A percentile compares a stretch with the other conserved stretches of the same genome.
These are phyloP conservation scores for Dothidotthia symphoricarpi DNA, from an alignment of 2,329 filamentous ascomycete genomes.

Conservation along the genomic window DNA sequence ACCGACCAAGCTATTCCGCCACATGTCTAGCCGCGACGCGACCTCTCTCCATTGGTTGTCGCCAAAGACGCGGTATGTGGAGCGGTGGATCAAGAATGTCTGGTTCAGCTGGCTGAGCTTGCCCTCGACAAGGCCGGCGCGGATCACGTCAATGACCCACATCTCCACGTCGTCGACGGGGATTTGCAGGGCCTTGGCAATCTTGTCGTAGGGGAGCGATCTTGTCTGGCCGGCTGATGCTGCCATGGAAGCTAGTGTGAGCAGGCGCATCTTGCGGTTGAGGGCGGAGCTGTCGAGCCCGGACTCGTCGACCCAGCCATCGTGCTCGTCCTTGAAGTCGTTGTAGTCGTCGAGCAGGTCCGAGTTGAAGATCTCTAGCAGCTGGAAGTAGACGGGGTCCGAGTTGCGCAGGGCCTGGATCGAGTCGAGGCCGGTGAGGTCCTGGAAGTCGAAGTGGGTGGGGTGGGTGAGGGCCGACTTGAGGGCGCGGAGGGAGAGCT, in stretches of 20 bases:
- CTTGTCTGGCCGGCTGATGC: constrained; percentile 73
- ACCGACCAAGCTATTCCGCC: constrained; percentile 76
- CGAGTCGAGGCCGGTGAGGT: constrained; percentile 67
- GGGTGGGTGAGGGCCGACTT: constrained; percentile 66
- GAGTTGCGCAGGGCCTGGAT: constrained; percentile 85
- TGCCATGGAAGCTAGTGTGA: constrained; percentile 87
- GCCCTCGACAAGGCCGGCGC: constrained; percentile 91
- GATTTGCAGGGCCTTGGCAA: constrained; percentile 81
- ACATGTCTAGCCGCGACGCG: constrained; percentile 83
- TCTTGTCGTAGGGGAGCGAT: constrained; percentile 83
- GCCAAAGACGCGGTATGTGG: constrained; percentile 93
- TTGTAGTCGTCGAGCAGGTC: constrained; percentile 94
- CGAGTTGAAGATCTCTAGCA: constrained; percentile 92
- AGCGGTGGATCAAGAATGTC: constrained; percentile 92
- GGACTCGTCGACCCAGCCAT: constrained; percentile 78
- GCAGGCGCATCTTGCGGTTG: constrained; percentile 91
- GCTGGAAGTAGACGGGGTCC: constrained; percentile 80
- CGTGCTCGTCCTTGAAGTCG: constrained; percentile 90
- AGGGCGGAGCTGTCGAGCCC: constrained; percentile 69
- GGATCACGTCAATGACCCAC: constrained; percentile 98
- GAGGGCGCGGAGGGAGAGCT: constrained; percentile 63
- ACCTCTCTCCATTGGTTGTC: constrained; percentile 99
- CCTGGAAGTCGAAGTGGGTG: constrained; percentile 70
- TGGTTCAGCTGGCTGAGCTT: constrained; percentile 91
- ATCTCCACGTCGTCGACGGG: constrained; percentile 84